These are phyloP conservation scores for Lanzia echinophila DNA, from an alignment of 2,329 filamentous ascomycete species.

Conservation along the genomic window DNA sequence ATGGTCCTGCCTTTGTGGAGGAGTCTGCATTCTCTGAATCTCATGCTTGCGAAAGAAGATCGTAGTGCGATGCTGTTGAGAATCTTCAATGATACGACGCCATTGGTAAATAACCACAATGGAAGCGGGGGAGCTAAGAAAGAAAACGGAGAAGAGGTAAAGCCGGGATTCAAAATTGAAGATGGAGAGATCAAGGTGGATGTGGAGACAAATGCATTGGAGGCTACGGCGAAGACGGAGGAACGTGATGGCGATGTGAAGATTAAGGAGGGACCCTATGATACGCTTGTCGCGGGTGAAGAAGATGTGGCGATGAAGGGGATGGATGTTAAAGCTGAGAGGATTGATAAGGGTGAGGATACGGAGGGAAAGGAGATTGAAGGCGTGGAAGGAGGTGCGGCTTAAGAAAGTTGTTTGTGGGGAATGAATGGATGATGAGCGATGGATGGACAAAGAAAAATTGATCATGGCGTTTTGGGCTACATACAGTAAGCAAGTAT, in stretches of 20 bases:
- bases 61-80: slow-evolving; percentile 85
- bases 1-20: slow-evolving; percentile 94
- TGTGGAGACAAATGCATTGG: slow-evolving; percentile 16
- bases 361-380: slow-evolving; percentile 11
- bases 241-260: slow-evolving; percentile 7
- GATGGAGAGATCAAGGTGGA: slow-evolving; percentile 19
- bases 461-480: no score
- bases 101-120: slow-evolving; percentile 57
- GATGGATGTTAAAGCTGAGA: slow-evolving; percentile 20
- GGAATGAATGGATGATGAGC: no score
- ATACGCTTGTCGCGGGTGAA: slow-evolving; percentile 16
- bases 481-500: no score
- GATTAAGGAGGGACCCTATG: slow-evolving; percentile 24
- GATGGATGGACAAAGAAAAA: no score
- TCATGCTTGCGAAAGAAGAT: slow-evolving; percentile 98
- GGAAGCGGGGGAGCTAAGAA: no score
- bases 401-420: background rate
- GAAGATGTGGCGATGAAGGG: slow-evolving; percentile 3
- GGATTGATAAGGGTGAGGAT: slow-evolving; percentile 21
- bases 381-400: background rate
- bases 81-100: slow-evolving; percentile 83
- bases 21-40: slow-evolving; percentile 82
- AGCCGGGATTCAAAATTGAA: slow-evolving; percentile 12
- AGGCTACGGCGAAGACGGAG: slow-evolving; percentile 13
- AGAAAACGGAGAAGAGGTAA: slow-evolving; percentile 22